phyloP scores from a whole-genome alignment of 1,284 basidiomycete genomes.

The Leccinum subrobustum region DNA sequence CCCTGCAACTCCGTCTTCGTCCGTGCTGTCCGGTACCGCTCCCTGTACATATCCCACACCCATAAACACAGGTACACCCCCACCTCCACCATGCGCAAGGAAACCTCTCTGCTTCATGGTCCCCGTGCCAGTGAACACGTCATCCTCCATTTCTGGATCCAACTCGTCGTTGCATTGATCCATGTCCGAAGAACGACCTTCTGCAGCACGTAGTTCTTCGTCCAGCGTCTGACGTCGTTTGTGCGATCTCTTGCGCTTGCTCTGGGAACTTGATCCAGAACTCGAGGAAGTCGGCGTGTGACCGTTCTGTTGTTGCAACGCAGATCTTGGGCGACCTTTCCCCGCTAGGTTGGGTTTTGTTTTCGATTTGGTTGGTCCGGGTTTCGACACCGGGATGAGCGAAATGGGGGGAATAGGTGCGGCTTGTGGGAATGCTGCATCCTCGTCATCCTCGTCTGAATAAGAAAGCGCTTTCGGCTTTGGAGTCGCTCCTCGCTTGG shows the following conservation, averaged over 20 bases:
- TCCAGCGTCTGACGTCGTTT: constrained; percentile 54
- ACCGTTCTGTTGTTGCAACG: constrained; percentile 3
- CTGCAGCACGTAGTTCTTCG: constrained; percentile 57
- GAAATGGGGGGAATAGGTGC: constrained; percentile 25
- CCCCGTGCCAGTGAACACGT: constrained; percentile 52
- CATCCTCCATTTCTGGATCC: constrained; percentile 41
- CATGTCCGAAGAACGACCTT: constrained; percentile 33
- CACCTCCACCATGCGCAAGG: constrained; percentile 70
- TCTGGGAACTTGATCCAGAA: constrained; percentile 19
- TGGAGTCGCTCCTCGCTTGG: constrained; percentile 28
- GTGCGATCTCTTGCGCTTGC: constrained; percentile 26
- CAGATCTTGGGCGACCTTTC: constrained; percentile 20
- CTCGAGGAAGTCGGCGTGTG: background rate
- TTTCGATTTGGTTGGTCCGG: constrained; percentile 18
- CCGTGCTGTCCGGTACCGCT: constrained; percentile 31
- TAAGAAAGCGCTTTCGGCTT: constrained; percentile 13
- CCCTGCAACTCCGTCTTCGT: constrained; percentile 5
- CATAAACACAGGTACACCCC: constrained; percentile 65
- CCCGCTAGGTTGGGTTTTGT: constrained; percentile 15
- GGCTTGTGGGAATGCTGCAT: constrained; percentile 28
- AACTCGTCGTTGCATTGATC: constrained; percentile 35
- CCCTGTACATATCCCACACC: constrained; percentile 62
- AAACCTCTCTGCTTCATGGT: constrained; percentile 55
- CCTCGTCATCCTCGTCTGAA: constrained; percentile 23
- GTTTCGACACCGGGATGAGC: constrained; percentile 24